Conservation (phyloP, 2,329 filamentous ascomycete genomes). For the Pyrenophora seminiperda region DNA sequence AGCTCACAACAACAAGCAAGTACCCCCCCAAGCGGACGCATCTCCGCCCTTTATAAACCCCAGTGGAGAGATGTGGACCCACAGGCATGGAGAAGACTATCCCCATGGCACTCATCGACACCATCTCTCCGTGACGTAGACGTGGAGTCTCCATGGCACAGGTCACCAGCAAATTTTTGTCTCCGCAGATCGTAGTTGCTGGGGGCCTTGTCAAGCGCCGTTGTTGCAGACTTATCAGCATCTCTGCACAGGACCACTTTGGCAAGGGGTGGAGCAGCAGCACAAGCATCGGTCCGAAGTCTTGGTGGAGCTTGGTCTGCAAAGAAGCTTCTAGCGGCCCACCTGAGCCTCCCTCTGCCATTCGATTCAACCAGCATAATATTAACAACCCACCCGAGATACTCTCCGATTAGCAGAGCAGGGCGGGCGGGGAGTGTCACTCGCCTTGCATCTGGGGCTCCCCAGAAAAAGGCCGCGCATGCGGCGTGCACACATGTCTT, state of each 20-base stretch:
- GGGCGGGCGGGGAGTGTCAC: neutral
- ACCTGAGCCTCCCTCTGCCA: constrained; percentile 39
- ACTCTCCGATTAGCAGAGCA: constrained; percentile 5
- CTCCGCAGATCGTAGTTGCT: constrained; percentile 16
- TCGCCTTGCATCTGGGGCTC: neutral
- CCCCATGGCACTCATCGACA: constrained; percentile 27
- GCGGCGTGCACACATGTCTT: no score
- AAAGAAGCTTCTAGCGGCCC: constrained; percentile 41
- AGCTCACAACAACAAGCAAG: constrained; percentile 7
- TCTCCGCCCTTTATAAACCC: constrained; percentile 35
- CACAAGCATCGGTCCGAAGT: constrained; percentile 29
- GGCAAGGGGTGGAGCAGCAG: constrained; percentile 24
- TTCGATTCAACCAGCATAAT: constrained; percentile 18
- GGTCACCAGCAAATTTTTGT: constrained; percentile 24
- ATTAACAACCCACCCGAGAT: constrained; percentile 12
- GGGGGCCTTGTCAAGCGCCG: constrained; percentile 18
- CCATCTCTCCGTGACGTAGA: constrained; percentile 19
- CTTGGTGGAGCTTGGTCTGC: constrained; percentile 37
- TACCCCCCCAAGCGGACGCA: constrained; percentile 1
- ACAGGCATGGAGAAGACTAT: constrained; percentile 27
- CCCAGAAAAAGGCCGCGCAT: neutral
- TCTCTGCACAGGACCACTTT: constrained; percentile 18
- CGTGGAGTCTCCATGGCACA: constrained; percentile 36
- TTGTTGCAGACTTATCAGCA: constrained; percentile 22
- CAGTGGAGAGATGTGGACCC: constrained; percentile 19